phyloP scores from a whole-genome alignment of 2,329 filamentous ascomycete genomes.

The Colletotrichum neosansevieriae region DNA sequence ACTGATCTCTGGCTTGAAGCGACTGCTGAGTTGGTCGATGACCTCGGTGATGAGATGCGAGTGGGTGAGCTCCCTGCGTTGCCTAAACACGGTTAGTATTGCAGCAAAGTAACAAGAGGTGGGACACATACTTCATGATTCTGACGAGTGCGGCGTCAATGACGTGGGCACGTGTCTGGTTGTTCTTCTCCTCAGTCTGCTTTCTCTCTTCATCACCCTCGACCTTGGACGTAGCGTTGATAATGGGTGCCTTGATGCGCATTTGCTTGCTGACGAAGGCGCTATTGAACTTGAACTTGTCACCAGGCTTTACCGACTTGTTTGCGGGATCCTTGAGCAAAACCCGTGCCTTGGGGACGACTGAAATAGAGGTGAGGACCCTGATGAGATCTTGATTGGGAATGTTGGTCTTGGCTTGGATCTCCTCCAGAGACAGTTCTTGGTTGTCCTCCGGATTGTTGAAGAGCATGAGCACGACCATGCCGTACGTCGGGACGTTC shows the following conservation, averaged over 20 bases:
- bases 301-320: constrained; percentile 80
- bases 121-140: constrained; percentile 84
- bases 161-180: constrained; percentile 76
- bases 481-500: constrained; percentile 91
- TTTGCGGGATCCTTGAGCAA: constrained; percentile 83
- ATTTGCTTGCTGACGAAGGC: constrained; percentile 85
- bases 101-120: not conserved
- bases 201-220: constrained; percentile 78
- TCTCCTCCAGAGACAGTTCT: constrained; percentile 76
- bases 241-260: constrained; percentile 90
- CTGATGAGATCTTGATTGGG: constrained; percentile 78
- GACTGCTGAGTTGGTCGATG: constrained; percentile 73
- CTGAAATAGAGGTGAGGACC: constrained; percentile 83
- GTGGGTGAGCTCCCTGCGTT: constrained; percentile 79
- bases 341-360: constrained; percentile 85
- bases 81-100: constrained; percentile 60
- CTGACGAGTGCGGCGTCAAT: constrained; percentile 83
- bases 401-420: constrained; percentile 85
- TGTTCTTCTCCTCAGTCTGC: constrained; percentile 81
- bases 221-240: constrained; percentile 84
- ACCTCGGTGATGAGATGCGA: constrained; percentile 78
- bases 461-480: constrained; percentile 91
- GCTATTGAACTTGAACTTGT: constrained; percentile 86
- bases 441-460: constrained; percentile 75
- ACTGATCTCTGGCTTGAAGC: constrained; percentile 81